A percentile compares a stretch with the other conserved stretches of the same genome.
These are phyloP conservation scores for Hirschfeldia incana DNA, from an alignment of 345 rosid genomes.

Conservation along the genomic window DNA sequence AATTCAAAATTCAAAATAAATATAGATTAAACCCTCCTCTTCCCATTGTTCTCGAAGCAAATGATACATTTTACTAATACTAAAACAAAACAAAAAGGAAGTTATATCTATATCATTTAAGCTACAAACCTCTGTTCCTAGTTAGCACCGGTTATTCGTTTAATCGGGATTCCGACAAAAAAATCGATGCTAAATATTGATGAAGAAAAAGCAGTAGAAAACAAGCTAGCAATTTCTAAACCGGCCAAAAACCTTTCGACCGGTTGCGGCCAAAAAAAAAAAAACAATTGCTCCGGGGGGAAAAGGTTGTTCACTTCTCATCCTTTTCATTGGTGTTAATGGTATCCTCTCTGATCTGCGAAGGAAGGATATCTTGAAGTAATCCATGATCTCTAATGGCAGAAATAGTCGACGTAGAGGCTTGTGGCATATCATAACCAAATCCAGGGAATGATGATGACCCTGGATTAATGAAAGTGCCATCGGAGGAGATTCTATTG, in stretches of 20 bases:
- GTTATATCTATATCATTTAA: slow-evolving; percentile 30
- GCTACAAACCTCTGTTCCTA: slow-evolving; percentile 34
- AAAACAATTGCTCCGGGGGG: slow-evolving; percentile 5
- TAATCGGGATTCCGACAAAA: slow-evolving; percentile 6
- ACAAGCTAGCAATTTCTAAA: slow-evolving; percentile 19
- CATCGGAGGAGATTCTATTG: slow-evolving; percentile 23
- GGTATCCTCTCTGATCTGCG: slow-evolving; percentile 53
- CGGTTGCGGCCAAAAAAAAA: slow-evolving; percentile 25
- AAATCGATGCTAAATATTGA: slow-evolving; percentile 29
- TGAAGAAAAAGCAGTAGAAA: slow-evolving; percentile 20
- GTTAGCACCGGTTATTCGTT: slow-evolving; percentile 23
- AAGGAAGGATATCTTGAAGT: slow-evolving; percentile 87
- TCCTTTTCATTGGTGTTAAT: slow-evolving; percentile 18
- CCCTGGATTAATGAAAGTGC: slow-evolving; percentile 21
- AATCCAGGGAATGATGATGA: slow-evolving; percentile 35
- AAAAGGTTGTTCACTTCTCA: slow-evolving; percentile 15
- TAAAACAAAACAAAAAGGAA: slow-evolving; percentile 17
- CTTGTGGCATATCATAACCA: slow-evolving; percentile 33
- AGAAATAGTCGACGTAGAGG: slow-evolving; percentile 32
- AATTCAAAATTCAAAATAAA: background rate
- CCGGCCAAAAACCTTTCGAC: slow-evolving; percentile 30
- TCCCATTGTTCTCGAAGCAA: background rate
- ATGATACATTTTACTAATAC: slow-evolving; percentile 2
- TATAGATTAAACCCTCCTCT: background rate
- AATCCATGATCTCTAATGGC: slow-evolving; percentile 69